Percentiles rank a stretch among this genome's conserved stretches.
Conservation (phyloP, 768 basidiomycete genomes). For the Tulasnella sp. region DNA sequence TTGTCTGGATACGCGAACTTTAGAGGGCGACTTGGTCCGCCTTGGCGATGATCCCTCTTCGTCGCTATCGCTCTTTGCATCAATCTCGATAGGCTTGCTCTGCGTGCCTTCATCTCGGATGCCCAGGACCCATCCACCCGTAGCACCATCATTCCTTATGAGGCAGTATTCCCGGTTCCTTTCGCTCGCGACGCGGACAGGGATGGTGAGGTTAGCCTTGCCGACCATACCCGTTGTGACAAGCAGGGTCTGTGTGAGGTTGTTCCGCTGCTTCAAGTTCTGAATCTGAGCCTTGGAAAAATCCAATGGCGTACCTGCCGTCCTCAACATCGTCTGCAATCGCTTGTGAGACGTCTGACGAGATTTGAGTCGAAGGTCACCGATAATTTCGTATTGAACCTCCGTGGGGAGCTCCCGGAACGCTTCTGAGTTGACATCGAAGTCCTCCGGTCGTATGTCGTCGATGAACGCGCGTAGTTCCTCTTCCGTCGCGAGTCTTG, state of each 20-base stretch:
- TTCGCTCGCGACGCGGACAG: constrained; percentile 89
- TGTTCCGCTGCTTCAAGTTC: constrained; percentile 78
- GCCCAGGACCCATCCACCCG: constrained; percentile 91
- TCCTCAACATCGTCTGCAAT: constrained; percentile 78
- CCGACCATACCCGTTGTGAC: constrained; percentile 89
- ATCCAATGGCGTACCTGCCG: constrained; percentile 73
- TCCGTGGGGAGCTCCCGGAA: constrained; percentile 92
- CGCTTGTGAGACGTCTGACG: constrained; percentile 89
- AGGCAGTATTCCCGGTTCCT: constrained; percentile 91
- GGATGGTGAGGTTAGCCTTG: constrained; percentile 80
- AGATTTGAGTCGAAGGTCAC: constrained; percentile 88
- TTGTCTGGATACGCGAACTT: constrained; percentile 21
- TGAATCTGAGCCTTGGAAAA: constrained; percentile 95
- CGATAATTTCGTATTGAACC: constrained; percentile 95
- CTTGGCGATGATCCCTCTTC: constrained; percentile 32
- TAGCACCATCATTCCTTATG: constrained; percentile 77
- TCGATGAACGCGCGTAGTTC: constrained; percentile 90
- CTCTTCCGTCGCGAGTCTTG: constrained; percentile 90
- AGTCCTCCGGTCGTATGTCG: constrained; percentile 90
- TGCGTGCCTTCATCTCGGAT: constrained; percentile 78
- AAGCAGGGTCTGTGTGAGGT: constrained; percentile 85
- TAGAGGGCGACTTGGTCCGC: neutral
- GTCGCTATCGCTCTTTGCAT: constrained; percentile 39
- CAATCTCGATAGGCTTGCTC: constrained; percentile 78
- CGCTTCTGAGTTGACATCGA: constrained; percentile 80